A percentile compares a stretch with the other conserved stretches of the same genome.
Evolutionary conservation across 208 protist species (phyloP).

Genomic region (Strigomonas culicis): DNA sequence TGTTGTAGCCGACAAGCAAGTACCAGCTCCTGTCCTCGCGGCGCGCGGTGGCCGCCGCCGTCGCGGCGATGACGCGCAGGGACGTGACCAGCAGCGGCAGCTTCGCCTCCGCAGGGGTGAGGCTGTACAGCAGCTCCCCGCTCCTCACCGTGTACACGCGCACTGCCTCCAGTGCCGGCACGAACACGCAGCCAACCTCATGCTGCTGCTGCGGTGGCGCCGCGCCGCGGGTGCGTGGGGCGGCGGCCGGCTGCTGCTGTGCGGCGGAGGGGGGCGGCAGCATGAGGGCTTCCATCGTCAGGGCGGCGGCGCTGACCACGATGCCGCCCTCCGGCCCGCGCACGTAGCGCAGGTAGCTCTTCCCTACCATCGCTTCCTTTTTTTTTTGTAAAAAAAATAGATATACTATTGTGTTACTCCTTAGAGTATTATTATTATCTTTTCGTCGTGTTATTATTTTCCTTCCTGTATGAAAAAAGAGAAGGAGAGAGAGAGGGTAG

Average conservation of each 20-base stretch:
- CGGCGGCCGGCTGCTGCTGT: not conserved
- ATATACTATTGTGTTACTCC: not conserved
- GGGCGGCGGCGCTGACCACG: conserved; percentile 59
- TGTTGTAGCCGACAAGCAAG: conserved; percentile 80
- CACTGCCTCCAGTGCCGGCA: conserved; percentile 81
- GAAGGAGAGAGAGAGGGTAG: conserved; percentile 4
- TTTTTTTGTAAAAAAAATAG: not conserved
- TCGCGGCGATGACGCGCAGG: conserved; percentile 39
- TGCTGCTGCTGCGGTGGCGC: not conserved
- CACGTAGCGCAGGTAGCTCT: conserved; percentile 88
- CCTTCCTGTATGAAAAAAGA: conserved; percentile 11
- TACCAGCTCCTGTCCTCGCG: conserved; percentile 35
- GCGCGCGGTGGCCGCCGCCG: not conserved
- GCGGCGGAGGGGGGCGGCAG: conserved; percentile 29
- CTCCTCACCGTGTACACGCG: conserved; percentile 78
- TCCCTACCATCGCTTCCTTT: conserved; percentile 60
- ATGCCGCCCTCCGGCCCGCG: conserved; percentile 73
- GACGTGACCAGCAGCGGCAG: conserved; percentile 79
- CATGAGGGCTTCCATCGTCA: conserved; percentile 48
- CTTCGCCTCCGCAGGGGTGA: conserved; percentile 71
- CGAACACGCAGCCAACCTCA: conserved; percentile 48
- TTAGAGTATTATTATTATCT: not conserved
- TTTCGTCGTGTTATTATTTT: conserved; percentile 2
- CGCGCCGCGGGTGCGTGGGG: conserved; percentile 12
- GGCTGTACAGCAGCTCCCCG: conserved; percentile 58